phyloP scores from a whole-genome alignment of 768 basidiomycete species.

The Collybiopsis confluens region DNA sequence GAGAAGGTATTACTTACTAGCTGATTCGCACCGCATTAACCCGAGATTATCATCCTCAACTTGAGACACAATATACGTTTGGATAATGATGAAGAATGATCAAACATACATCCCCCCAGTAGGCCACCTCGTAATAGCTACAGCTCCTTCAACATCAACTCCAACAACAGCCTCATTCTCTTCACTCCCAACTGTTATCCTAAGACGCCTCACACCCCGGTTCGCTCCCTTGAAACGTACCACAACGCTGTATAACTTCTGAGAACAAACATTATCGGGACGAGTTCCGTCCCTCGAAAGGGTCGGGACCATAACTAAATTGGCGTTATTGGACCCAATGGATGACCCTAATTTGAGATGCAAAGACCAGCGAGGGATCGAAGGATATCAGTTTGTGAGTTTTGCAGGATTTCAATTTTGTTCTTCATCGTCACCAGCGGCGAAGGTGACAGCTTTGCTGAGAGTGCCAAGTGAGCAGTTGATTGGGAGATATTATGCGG shows the following conservation, averaged over 20 bases:
- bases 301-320: constrained; percentile 84
- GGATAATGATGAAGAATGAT: too few relatives aligned
- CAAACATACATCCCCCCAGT: too few relatives aligned
- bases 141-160: constrained; percentile 33
- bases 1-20: too few relatives aligned
- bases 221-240: constrained; percentile 88
- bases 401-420: constrained; percentile 56
- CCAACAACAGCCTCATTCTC: constrained; percentile 67
- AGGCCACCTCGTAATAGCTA: too few relatives aligned
- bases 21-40: too few relatives aligned
- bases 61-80: too few relatives aligned
- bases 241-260: constrained; percentile 79
- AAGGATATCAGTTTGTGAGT: constrained; percentile 55
- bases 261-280: constrained; percentile 60
- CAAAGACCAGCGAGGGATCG: constrained; percentile 40
- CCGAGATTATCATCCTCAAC: too few relatives aligned
- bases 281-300: constrained; percentile 38
- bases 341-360: constrained; percentile 56
- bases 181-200: constrained; percentile 85
- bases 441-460: constrained; percentile 68
- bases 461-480: constrained; percentile 75
- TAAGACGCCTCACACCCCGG: constrained; percentile 77
- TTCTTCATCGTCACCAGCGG: constrained; percentile 59
- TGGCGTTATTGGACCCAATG: constrained; percentile 84
- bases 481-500: constrained; percentile 96